A percentile compares a stretch with the other conserved stretches of the same genome.
Conservation (phyloP, 1,139 yeast genomes). For the Pneumocystis murina region DNA sequence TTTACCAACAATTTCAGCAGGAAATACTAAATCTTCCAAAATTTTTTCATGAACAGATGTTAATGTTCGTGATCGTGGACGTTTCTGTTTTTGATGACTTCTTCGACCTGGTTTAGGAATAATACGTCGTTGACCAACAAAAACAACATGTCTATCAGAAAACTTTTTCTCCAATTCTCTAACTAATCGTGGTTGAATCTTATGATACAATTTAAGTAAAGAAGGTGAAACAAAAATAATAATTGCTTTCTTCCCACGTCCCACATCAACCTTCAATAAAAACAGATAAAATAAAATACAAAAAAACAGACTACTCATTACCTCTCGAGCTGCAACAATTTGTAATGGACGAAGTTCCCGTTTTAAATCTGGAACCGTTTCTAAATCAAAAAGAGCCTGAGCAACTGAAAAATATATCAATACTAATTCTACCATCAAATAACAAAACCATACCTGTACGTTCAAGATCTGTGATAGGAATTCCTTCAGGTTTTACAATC, state of each 20-base stretch:
- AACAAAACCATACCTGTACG: constrained; percentile 38
- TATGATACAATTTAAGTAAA: constrained; percentile 84
- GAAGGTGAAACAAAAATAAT: constrained; percentile 98
- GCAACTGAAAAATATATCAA: constrained; percentile 42
- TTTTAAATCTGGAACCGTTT: constrained; percentile 89
- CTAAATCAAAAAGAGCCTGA: constrained; percentile 96
- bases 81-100: constrained; percentile 89
- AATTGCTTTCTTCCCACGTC: constrained; percentile 98
- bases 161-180: constrained; percentile 99
- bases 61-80: constrained; percentile 99
- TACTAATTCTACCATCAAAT: neutral
- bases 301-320: constrained; percentile 20
- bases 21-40: constrained; percentile 98
- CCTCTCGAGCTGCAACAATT: constrained; percentile 95
- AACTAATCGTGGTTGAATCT: constrained; percentile 78
- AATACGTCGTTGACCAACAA: constrained; percentile 99
- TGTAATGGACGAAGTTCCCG: constrained; percentile 97
- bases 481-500: constrained; percentile 41
- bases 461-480: constrained; percentile 83
- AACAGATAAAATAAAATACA: neutral
- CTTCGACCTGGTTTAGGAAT: constrained; percentile 90
- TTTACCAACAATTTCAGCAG: constrained; percentile 98
- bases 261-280: constrained; percentile 54
- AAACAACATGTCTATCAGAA: constrained; percentile 99
- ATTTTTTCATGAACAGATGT: constrained; percentile 97